Percentiles rank a stretch among this genome's conserved stretches.
These are phyloP conservation scores for Globisporangium spiculum DNA, from an alignment of 352 stramenopile genomes.

Conservation along the genomic window DNA sequence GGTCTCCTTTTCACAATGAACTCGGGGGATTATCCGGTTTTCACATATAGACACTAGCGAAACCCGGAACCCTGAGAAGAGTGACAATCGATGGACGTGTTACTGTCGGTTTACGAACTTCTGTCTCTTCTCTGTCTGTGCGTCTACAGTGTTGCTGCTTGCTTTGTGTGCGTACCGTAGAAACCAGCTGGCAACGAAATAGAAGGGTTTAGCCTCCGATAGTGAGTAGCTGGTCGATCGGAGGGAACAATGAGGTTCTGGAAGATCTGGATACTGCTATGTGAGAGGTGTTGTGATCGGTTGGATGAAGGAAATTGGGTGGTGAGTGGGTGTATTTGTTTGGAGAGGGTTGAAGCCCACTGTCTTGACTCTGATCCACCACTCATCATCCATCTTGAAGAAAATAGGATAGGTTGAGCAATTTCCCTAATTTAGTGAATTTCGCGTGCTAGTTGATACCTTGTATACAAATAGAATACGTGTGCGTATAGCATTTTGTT, in stretches of 20 bases:
- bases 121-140: too few relatives aligned
- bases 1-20: too few relatives aligned
- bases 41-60: too few relatives aligned
- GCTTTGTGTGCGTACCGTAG: not conserved
- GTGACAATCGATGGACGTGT: too few relatives aligned
- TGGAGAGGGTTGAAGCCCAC: slow-evolving; percentile 1
- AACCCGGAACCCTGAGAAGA: too few relatives aligned
- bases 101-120: too few relatives aligned
- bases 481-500: too few relatives aligned
- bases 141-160: too few relatives aligned
- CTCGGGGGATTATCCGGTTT: too few relatives aligned
- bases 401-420: not conserved
- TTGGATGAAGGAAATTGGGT: not conserved
- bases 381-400: slow-evolving; percentile 3
- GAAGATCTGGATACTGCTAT: too few relatives aligned
- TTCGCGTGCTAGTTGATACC: too few relatives aligned
- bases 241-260: not conserved
- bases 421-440: not conserved
- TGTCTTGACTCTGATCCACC: slow-evolving; percentile 6
- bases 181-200: not conserved
- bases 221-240: not conserved
- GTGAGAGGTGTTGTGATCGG: not conserved
- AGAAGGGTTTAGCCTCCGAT: not conserved
- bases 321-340: not conserved
- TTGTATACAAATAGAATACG: too few relatives aligned